Conservation (phyloP, 2,329 filamentous ascomycete genomes). For the Colletotrichum paranaense region DNA sequence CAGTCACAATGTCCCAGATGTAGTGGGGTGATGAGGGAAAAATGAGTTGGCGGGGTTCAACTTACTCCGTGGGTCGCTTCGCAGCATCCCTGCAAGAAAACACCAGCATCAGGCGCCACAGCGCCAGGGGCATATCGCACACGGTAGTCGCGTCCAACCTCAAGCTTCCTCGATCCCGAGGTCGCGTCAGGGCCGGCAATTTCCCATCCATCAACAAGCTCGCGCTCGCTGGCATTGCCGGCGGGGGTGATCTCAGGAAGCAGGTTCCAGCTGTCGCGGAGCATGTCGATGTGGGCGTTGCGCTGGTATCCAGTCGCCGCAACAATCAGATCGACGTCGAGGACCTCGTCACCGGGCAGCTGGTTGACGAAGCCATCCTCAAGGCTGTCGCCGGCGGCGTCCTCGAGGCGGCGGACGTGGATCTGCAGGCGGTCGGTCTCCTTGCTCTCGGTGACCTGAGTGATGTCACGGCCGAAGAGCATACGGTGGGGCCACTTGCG, state of each 20-base stretch:
- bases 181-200: conserved; percentile 35
- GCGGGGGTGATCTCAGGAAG: conserved; percentile 61
- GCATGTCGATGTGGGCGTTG: conserved; percentile 81
- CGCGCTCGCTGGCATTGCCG: conserved; percentile 13
- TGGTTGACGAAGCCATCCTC: conserved; percentile 52
- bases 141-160: conserved; percentile 81
- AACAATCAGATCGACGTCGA: conserved; percentile 85
- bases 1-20: conserved; percentile 33
- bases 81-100: conserved; percentile 95
- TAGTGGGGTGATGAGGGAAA: background rate
- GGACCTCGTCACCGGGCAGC: conserved; percentile 60
- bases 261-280: conserved; percentile 73
- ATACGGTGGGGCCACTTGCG: conserved; percentile 86
- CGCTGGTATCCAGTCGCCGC: conserved; percentile 89
- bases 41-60: conserved; percentile 41
- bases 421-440: conserved; percentile 65
- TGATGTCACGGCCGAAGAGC: conserved; percentile 74
- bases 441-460: conserved; percentile 66
- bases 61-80: conserved; percentile 92
- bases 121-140: conserved; percentile 76
- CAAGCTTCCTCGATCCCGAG: conserved; percentile 60
- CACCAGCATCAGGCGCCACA: conserved; percentile 78
- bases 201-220: conserved; percentile 52
- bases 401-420: conserved; percentile 61
- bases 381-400: conserved; percentile 41